Base-by-base conservation (phyloP, 2,329 filamentous ascomycete genomes). In the Colletotrichum lindemuthianum region DNA sequence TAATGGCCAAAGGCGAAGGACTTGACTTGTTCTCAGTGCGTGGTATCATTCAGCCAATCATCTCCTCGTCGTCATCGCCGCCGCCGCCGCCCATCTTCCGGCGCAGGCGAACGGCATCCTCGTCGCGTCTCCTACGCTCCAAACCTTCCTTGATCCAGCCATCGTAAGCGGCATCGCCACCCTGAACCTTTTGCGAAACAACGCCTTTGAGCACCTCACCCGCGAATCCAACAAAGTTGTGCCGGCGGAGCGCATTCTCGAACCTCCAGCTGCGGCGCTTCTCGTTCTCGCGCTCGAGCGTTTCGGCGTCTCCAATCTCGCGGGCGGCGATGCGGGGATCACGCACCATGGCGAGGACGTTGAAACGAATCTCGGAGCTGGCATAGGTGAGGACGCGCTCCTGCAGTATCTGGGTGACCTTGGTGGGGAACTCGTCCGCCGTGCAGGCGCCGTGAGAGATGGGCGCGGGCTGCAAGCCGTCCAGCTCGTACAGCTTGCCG, bases 211-310 rank as follows among this genome's bases (percentile, higher is more conserved):
- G 81, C 66, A 97, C 83, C 81, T 97, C 93, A 11, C 92, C 93
- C 3, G 95, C 91, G 72, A 99, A 97, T 0, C 93, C 95, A 1
- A 99, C 92, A 81, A 99, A 99, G 78, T 99, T 99, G 78, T 97
- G 95, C 71, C 92, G 83, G 66, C 96, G 82, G 72, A 99, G 82
- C 10, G 93, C 91, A 78, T 99, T 99, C 84, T 99, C 96, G 84
- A 96, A 97, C 74, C 89, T 86, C 96, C 96, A 99, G 68, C 90
- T 91, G 63, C 84, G 84, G 56, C 96, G 85, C 86, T 97, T 97
- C 73, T 86, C 84, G 80, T 95, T 88, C 83, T 98, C 94, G 58
- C 90, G 83, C 69, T 88, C 88, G 69, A 98, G 78, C 77, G 89
- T 82, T 74, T 97, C 94, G 47, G 80, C 75, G 78, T 99, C 96